phyloP scores from a whole-genome alignment of 768 basidiomycete genomes.

The Tricholoma matsutake region DNA sequence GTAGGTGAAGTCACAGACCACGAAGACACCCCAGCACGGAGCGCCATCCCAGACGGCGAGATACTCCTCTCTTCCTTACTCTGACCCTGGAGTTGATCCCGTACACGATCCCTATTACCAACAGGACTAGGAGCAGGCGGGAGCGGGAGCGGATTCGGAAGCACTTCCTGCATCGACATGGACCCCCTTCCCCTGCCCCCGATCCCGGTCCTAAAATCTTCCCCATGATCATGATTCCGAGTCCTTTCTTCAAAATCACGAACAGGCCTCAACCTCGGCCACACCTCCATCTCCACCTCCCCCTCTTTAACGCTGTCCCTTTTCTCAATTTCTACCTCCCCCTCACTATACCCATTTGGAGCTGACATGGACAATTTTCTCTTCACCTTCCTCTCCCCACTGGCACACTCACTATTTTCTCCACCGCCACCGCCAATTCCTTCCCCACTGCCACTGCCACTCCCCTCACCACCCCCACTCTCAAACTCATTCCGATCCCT shows the following conservation, averaged over 20 bases:
- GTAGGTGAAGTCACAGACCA: not conserved
- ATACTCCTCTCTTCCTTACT: not conserved
- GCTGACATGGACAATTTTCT: not conserved
- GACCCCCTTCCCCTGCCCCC: not conserved
- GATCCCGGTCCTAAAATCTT: not conserved
- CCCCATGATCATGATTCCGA: not conserved
- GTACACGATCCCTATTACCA: no score
- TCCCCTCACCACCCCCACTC: not conserved
- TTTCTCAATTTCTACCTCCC: not conserved
- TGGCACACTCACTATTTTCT: no score
- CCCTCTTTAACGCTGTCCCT: not conserved
- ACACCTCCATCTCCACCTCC: not conserved
- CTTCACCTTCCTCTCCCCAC: not conserved
- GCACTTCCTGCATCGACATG: not conserved
- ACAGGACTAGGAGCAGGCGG: no score
- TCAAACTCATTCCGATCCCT: not conserved
- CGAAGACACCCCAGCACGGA: not conserved
- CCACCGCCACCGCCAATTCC: no score
- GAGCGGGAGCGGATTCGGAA: no score
- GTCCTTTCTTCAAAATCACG: not conserved
- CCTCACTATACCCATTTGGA: not conserved
- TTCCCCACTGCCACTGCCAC: not conserved
- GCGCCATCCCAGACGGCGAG: no score
- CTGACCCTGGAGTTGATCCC: not conserved
- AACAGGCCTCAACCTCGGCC: not conserved